phyloP scores from a whole-genome alignment of 1,139 yeast genomes.

The Zygotorulaspora mrakii region DNA sequence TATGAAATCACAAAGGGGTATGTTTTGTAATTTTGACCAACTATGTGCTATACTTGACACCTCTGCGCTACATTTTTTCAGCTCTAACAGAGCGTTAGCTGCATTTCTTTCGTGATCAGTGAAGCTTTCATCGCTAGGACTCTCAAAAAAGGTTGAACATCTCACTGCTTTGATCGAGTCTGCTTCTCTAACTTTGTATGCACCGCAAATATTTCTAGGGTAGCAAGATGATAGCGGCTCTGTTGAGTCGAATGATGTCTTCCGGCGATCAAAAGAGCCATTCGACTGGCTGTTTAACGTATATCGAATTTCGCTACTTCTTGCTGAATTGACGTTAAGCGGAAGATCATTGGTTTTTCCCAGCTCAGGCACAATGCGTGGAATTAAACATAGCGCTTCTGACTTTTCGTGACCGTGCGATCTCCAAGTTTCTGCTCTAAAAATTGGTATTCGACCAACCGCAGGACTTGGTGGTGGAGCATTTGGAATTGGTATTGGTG shows the following conservation, averaged over 20 bases:
- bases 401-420: no score
- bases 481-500: neutral
- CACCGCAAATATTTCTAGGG: neutral
- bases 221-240: neutral
- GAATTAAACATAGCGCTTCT: neutral
- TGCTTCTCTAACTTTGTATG: neutral
- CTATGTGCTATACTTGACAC: constrained; percentile 10
- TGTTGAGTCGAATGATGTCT: neutral
- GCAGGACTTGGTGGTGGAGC: neutral
- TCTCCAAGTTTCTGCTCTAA: no score
- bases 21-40: constrained; percentile 9
- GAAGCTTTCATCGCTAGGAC: constrained; percentile 1
- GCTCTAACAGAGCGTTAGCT: constrained; percentile 11
- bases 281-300: constrained; percentile 2
- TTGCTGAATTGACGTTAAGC: constrained; percentile 4
- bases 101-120: constrained; percentile 12
- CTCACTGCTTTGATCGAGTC: constrained; percentile 5
- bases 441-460: neutral
- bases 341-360: constrained; percentile 4
- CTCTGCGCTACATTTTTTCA: constrained; percentile 11
- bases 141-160: constrained; percentile 4
- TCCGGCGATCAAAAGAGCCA: neutral
- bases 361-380: constrained; percentile 14
- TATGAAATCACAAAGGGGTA: constrained; percentile 16
- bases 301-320: constrained; percentile 12